Conservation (phyloP, 768 basidiomycete genomes). For the Mycena belliarum region DNA sequence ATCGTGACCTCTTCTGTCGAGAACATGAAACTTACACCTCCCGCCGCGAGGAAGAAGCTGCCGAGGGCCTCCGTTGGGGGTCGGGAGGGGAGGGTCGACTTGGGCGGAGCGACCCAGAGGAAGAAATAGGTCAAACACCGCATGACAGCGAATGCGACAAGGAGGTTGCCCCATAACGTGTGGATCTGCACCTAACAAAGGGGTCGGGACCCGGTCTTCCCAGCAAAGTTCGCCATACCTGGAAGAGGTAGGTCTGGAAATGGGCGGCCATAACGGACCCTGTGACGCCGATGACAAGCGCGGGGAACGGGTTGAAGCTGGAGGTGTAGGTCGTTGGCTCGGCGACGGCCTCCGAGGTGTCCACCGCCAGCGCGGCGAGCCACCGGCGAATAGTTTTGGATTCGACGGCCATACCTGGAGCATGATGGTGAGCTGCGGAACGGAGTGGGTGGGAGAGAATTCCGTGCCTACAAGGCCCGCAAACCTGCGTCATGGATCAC, state of each 20-base stretch:
- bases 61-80: conserved; percentile 93
- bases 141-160: conserved; percentile 75
- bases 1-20: conserved; percentile 88
- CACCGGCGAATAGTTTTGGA: conserved; percentile 71
- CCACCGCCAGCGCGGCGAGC: conserved; percentile 61
- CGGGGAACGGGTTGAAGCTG: conserved; percentile 92
- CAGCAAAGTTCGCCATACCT: conserved; percentile 40
- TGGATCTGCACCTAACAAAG: conserved; percentile 80
- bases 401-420: conserved; percentile 78
- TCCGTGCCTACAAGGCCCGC: conserved; percentile 72
- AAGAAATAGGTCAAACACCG: conserved; percentile 93
- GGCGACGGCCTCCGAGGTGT: conserved; percentile 43
- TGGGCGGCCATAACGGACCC: conserved; percentile 95
- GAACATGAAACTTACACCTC: conserved; percentile 88
- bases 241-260: conserved; percentile 88
- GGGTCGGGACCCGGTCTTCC: not conserved
- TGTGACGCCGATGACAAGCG: conserved; percentile 90
- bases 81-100: conserved; percentile 83
- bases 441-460: not conserved
- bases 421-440: not conserved
- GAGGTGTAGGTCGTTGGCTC: conserved; percentile 75
- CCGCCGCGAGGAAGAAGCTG: conserved; percentile 83
- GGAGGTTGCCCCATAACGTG: conserved; percentile 85
- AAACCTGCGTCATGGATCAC: conserved; percentile 50
- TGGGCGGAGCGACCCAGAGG: conserved; percentile 84